Percentiles rank a stretch among this genome's conserved stretches.
Evolutionary conservation across 2,329 filamentous ascomycete genomes (phyloP).

Genomic region (Colletotrichum tabaci): DNA sequence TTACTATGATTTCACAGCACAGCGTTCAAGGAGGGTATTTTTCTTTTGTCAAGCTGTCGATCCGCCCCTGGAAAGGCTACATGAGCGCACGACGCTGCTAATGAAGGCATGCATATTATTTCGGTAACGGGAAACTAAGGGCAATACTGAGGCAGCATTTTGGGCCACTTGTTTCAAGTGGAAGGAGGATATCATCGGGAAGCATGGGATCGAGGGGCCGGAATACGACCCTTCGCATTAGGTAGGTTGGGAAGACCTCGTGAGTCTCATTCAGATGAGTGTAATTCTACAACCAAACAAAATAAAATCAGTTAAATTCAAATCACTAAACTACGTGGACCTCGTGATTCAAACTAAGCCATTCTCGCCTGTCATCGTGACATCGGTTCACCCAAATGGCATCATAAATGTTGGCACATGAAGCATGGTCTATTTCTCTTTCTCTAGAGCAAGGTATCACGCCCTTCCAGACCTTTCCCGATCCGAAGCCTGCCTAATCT

Average conservation of each 20-base stretch:
- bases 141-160: constrained; percentile 28
- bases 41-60: constrained; percentile 5
- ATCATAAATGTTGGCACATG: neutral
- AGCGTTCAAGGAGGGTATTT: constrained; percentile 13
- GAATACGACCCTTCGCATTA: neutral
- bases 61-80: neutral
- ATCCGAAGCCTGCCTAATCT: constrained; percentile 45
- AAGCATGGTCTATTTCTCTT: constrained; percentile 43
- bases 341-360: neutral
- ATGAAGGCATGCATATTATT: constrained; percentile 37
- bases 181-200: constrained; percentile 18
- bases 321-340: neutral
- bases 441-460: constrained; percentile 38
- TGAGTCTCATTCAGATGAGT: constrained; percentile 18
- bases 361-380: neutral
- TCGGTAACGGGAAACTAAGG: constrained; percentile 18
- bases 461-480: constrained; percentile 39
- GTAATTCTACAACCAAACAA: constrained; percentile 23
- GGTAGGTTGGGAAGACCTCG: constrained; percentile 11
- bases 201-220: constrained; percentile 4
- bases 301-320: constrained; percentile 2
- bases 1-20: constrained; percentile 9
- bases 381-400: neutral
- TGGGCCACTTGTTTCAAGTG: neutral
- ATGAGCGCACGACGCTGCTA: constrained; percentile 27